A percentile compares a stretch with the other conserved stretches of the same genome.
Conservation (phyloP, 2,329 filamentous ascomycete genomes). For the Trichophyton equinum region DNA sequence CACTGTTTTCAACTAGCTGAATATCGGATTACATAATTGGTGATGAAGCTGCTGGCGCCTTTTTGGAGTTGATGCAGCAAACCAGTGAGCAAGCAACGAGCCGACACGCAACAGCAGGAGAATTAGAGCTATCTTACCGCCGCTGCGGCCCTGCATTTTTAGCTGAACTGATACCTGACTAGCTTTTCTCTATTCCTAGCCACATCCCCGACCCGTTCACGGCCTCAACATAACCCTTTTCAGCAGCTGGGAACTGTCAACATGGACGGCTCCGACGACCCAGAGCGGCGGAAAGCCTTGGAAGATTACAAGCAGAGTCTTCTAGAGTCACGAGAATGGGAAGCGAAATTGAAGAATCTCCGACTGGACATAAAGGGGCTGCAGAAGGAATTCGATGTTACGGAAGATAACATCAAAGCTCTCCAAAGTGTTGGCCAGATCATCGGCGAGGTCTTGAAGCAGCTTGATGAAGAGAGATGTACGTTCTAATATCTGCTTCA, state of each 20-base stretch:
- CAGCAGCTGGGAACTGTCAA: not conserved
- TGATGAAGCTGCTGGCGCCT: not conserved
- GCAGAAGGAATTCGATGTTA: slow-evolving; percentile 89
- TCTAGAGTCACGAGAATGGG: slow-evolving; percentile 95
- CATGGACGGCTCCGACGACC: slow-evolving; percentile 32
- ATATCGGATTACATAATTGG: not conserved
- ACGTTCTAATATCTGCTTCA: slow-evolving; percentile 29
- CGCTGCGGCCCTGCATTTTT: not conserved
- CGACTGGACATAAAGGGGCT: slow-evolving; percentile 92
- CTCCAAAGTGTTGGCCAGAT: slow-evolving; percentile 98
- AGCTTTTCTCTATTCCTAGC: not conserved
- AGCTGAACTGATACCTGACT: not conserved
- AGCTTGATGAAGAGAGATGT: slow-evolving; percentile 98
- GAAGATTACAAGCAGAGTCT: slow-evolving; percentile 68
- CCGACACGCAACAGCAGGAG: not conserved
- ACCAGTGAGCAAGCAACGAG: not conserved
- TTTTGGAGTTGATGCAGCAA: not conserved
- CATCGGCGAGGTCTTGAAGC: slow-evolving; percentile 97
- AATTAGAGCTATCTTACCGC: not conserved
- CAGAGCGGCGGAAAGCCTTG: slow-evolving; percentile 55
- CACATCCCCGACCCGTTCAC: not conserved
- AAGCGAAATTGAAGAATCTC: slow-evolving; percentile 88
- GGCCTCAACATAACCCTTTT: not conserved
- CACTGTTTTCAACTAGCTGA: not conserved
- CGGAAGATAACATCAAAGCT: slow-evolving; percentile 98